Percentiles rank a stretch among this genome's conserved stretches.
phyloP scores from a whole-genome alignment of 2,329 filamentous ascomycete species.

The Arthrinium puccinioides region DNA sequence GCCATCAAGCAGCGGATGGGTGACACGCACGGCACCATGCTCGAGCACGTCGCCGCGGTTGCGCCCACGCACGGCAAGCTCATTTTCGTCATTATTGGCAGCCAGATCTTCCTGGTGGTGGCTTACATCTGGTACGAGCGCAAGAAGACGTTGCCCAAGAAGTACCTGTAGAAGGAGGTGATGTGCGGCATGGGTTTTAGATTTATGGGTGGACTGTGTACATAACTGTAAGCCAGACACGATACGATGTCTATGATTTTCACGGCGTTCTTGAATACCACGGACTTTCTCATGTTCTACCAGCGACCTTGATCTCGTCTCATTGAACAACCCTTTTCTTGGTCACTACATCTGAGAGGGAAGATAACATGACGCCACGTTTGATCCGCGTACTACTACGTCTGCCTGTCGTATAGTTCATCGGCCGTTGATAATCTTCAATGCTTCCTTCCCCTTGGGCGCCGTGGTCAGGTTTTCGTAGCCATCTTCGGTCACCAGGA shows the following conservation, averaged over 20 bases:
- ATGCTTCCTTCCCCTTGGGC: constrained; percentile 66
- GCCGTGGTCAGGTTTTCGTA: constrained; percentile 78
- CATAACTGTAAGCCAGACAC: no score
- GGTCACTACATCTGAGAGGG: no score
- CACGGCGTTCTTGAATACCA: no score
- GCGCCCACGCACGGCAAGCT: constrained; percentile 43
- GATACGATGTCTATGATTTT: no score
- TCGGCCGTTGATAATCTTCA: constrained; percentile 39
- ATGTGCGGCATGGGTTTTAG: no score
- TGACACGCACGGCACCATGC: constrained; percentile 41
- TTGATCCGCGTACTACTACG: no score
- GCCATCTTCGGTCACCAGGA: constrained; percentile 71
- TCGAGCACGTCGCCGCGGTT: constrained; percentile 39
- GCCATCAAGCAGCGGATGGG: constrained; percentile 44
- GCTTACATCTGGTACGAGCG: constrained; percentile 76
- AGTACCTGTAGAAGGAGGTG: constrained; percentile 77
- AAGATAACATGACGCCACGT: no score
- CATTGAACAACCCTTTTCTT: no score
- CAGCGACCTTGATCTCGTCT: no score
- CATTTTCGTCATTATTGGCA: constrained; percentile 65
- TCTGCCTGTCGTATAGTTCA: not conserved
- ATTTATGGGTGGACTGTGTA: no score
- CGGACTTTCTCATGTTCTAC: no score
- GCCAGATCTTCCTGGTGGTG: constrained; percentile 63
- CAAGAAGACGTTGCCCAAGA: constrained; percentile 76